phyloP scores from a whole-genome alignment of 2,329 filamentous ascomycete species.

The Furcasterigmium sp. region DNA sequence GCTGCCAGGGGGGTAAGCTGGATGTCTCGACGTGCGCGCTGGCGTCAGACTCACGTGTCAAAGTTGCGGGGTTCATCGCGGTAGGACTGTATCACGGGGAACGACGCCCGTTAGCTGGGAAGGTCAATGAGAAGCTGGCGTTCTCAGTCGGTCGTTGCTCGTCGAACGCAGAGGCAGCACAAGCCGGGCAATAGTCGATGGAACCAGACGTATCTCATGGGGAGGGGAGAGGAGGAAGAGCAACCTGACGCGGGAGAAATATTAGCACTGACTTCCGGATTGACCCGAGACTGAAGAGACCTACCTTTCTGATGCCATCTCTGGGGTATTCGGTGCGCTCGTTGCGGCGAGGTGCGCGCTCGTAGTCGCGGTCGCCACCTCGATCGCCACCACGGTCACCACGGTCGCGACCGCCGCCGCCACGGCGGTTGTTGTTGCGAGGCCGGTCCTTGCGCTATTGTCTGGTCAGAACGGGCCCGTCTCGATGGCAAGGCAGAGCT shows the following conservation, averaged over 20 bases:
- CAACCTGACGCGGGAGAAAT: background rate
- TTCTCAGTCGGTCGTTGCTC: conserved; percentile 5
- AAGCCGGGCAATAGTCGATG: background rate
- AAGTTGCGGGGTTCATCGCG: conserved; percentile 61
- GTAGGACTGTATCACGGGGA: conserved; percentile 49
- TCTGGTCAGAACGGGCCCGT: conserved; percentile 6
- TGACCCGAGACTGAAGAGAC: conserved; percentile 5
- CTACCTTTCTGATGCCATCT: conserved; percentile 88
- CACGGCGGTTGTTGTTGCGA: conserved; percentile 24
- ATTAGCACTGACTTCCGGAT: background rate
- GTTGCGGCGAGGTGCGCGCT: conserved; percentile 16
- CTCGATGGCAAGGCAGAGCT: conserved; percentile 13
- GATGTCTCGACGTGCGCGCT: conserved; percentile 13
- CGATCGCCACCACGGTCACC: background rate
- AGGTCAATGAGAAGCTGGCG: conserved; percentile 6
- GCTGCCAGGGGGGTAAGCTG: conserved; percentile 33
- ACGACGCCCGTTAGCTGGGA: conserved; percentile 27
- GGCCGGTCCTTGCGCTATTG: conserved; percentile 22
- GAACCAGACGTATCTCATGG: conserved; percentile 20
- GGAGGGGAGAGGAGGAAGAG: conserved; percentile 15
- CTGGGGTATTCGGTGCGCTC: conserved; percentile 54
- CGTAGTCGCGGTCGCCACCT: background rate
- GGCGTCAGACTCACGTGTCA: conserved; percentile 53
- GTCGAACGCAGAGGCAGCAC: background rate
- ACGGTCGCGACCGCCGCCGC: too few relatives aligned